These are phyloP conservation scores for Teunomyces tritomae DNA, from an alignment of 805 yeast genomes.

Conservation along the genomic window DNA sequence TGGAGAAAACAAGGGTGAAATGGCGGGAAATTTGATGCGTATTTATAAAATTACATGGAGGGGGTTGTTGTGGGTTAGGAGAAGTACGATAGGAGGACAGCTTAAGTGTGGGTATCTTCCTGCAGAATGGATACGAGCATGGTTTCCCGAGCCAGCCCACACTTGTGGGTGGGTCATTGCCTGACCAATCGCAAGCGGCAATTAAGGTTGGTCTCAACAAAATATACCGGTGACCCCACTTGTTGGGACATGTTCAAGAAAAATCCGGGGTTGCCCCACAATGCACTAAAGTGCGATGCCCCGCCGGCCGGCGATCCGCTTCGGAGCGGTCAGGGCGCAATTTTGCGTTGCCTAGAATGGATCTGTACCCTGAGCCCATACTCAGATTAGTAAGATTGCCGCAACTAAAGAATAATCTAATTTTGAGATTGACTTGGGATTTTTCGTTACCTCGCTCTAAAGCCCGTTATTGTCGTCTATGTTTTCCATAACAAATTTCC, in stretches of 20 bases:
- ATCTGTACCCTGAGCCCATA: no score
- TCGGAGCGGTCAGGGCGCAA: no score
- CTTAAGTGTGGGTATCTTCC: neutral
- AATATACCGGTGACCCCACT: neutral
- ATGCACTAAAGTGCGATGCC: conserved; percentile 1
- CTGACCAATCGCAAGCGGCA: neutral
- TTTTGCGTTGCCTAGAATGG: no score
- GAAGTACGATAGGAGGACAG: neutral
- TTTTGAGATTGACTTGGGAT: no score
- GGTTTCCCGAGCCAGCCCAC: neutral
- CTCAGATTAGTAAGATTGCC: no score
- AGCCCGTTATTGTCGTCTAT: no score
- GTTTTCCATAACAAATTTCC: no score
- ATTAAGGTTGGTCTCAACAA: neutral
- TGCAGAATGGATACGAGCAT: neutral
- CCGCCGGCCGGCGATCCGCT: neutral
- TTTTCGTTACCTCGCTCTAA: no score
- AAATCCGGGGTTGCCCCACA: conserved; percentile 3
- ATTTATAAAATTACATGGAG: neutral
- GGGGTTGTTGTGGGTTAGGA: neutral
- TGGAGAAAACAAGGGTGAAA: neutral
- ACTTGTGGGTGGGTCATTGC: neutral
- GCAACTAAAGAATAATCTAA: no score
- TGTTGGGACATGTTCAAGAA: neutral
- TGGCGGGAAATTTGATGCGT: no score